A percentile compares a stretch with the other conserved stretches of the same genome.
These are phyloP conservation scores for Pythium phragmitis DNA, from an alignment of 352 stramenopile species.

Conservation along the genomic window DNA sequence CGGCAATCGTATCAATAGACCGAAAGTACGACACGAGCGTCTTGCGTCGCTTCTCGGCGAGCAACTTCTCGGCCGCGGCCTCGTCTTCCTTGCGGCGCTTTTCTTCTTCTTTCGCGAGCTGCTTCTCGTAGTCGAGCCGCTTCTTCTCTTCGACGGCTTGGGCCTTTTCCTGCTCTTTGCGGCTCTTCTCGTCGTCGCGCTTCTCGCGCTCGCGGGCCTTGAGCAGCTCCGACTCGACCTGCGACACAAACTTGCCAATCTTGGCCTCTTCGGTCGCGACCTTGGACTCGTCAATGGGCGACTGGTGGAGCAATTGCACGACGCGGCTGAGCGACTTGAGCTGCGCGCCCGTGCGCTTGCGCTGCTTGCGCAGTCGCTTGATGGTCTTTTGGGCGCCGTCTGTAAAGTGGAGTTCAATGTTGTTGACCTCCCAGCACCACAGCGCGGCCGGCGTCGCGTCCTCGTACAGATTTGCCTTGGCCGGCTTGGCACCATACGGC, in stretches of 20 bases:
- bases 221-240: constrained; percentile 60
- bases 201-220: constrained; percentile 48
- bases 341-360: constrained; percentile 68
- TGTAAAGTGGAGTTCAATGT: constrained; percentile 65
- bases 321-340: constrained; percentile 69
- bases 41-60: constrained; percentile 61
- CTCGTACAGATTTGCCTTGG: constrained; percentile 78
- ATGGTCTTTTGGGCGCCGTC: constrained; percentile 73
- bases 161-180: constrained; percentile 64
- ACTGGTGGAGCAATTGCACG: constrained; percentile 64
- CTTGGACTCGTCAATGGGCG: constrained; percentile 73
- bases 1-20: constrained; percentile 35
- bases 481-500: constrained; percentile 59
- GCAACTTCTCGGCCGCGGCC: constrained; percentile 41
- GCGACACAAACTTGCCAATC: constrained; percentile 68
- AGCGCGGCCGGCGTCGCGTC: constrained; percentile 72
- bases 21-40: constrained; percentile 65
- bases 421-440: constrained; percentile 85
- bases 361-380: constrained; percentile 78
- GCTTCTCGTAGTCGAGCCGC: constrained; percentile 46
- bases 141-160: constrained; percentile 60
- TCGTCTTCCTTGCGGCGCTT: constrained; percentile 60
- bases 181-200: constrained; percentile 28
- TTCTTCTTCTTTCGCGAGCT: constrained; percentile 62
- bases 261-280: constrained; percentile 81